These are phyloP conservation scores for Pythium phragmitis DNA, from an alignment of 352 stramenopile species.

Conservation along the genomic window DNA sequence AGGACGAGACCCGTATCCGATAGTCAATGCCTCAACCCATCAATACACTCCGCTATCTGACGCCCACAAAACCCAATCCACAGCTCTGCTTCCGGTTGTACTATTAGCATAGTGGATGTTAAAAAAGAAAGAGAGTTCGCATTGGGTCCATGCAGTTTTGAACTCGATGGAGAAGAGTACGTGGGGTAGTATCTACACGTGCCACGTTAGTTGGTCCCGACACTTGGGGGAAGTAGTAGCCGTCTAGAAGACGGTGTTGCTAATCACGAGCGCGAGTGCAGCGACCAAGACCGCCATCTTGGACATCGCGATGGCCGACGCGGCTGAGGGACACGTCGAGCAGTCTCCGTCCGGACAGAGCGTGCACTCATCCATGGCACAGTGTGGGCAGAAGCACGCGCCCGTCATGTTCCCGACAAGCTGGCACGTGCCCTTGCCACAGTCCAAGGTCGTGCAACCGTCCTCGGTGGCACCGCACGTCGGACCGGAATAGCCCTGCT, in stretches of 20 bases:
- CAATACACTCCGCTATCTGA: background rate
- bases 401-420: constrained; percentile 26
- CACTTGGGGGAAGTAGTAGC: background rate
- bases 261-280: constrained; percentile 23
- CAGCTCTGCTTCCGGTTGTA: no score
- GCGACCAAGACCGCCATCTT: constrained; percentile 28
- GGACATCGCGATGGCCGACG: constrained; percentile 31
- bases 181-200: constrained; percentile 16
- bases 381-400: constrained; percentile 35
- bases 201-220: background rate
- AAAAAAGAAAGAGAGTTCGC: background rate
- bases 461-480: constrained; percentile 49
- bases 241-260: constrained; percentile 28
- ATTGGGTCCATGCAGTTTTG: constrained; percentile 5
- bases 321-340: constrained; percentile 31
- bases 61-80: no score
- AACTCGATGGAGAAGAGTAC: no score
- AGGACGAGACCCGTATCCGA: background rate
- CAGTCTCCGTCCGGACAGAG: constrained; percentile 27
- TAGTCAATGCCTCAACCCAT: background rate
- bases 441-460: constrained; percentile 30
- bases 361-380: constrained; percentile 28
- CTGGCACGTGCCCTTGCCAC: constrained; percentile 30
- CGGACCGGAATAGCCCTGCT: constrained; percentile 39
- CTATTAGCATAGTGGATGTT: no score